Evolutionary conservation across 2,329 filamentous ascomycete species (phyloP).

Genomic region (Simplicillium sp.): DNA sequence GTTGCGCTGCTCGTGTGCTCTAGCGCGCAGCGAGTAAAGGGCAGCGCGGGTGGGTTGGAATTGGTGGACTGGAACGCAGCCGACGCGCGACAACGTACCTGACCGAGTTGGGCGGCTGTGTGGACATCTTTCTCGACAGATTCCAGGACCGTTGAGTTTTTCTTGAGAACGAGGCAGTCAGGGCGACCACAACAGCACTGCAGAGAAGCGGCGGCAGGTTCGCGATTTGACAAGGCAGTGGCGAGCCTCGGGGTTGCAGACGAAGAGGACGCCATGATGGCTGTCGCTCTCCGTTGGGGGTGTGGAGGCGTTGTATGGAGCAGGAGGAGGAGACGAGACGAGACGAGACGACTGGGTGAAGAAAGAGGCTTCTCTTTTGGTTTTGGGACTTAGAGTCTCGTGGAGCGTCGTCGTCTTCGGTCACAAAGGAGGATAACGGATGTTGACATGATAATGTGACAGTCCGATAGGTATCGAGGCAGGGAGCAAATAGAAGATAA

Average conservation of each 20-base stretch:
- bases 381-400: too few species aligned
- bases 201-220: slow-evolving; percentile 24
- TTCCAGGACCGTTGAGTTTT: slow-evolving; percentile 70
- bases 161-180: slow-evolving; percentile 71
- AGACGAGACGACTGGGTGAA: too few species aligned
- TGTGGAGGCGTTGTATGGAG: too few species aligned
- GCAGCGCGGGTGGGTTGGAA: not conserved
- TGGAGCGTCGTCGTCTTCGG: too few species aligned
- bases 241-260: slow-evolving; percentile 14
- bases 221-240: slow-evolving; percentile 12
- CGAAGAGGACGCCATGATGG: slow-evolving; percentile 5
- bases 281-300: too few species aligned
- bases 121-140: slow-evolving; percentile 81
- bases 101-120: slow-evolving; percentile 77
- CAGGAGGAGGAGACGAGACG: too few species aligned
- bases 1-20: too few species aligned
- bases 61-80: not conserved
- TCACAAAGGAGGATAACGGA: too few species aligned
- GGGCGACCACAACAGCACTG: slow-evolving; percentile 78
- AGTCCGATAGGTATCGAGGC: too few species aligned
- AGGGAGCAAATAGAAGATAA: too few species aligned
- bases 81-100: slow-evolving; percentile 54
- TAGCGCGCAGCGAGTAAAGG: slow-evolving; percentile 1
- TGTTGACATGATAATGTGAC: too few species aligned
- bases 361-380: too few species aligned